These are phyloP conservation scores for Alternaria postmessia DNA, from an alignment of 2,329 filamentous ascomycete species.

Conservation along the genomic window DNA sequence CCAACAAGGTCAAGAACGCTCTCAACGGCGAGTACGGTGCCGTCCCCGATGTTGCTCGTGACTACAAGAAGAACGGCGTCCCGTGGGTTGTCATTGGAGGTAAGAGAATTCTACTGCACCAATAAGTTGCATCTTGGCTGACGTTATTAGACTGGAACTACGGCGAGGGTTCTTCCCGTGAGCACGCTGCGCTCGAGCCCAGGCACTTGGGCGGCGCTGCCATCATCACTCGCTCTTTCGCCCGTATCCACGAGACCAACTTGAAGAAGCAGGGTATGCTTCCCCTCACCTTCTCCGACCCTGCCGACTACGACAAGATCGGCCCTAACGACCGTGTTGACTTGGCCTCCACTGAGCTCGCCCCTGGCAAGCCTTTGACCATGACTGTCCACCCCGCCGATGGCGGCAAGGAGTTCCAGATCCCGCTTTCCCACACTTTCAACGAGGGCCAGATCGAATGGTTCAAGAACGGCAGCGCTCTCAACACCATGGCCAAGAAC, in stretches of 20 bases:
- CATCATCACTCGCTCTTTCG: slow-evolving; percentile 94
- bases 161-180: slow-evolving; percentile 95
- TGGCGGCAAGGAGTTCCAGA: slow-evolving; percentile 75
- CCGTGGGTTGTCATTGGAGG: slow-evolving; percentile 94
- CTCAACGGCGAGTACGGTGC: slow-evolving; percentile 84
- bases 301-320: slow-evolving; percentile 98
- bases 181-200: slow-evolving; percentile 97
- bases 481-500: slow-evolving; percentile 97
- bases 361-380: slow-evolving; percentile 90
- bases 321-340: slow-evolving; percentile 92
- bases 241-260: slow-evolving; percentile 99
- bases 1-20: slow-evolving; percentile 96
- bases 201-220: slow-evolving; percentile 95
- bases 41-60: slow-evolving; percentile 91
- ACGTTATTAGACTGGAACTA: slow-evolving; percentile 90
- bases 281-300: slow-evolving; percentile 92
- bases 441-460: slow-evolving; percentile 98
- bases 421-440: slow-evolving; percentile 93
- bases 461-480: slow-evolving; percentile 97
- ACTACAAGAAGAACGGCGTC: slow-evolving; percentile 97
- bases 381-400: slow-evolving; percentile 92
- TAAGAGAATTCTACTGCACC: background rate
- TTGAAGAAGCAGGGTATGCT: slow-evolving; percentile 99
- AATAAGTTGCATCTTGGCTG: background rate
- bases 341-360: slow-evolving; percentile 86